Evolutionary conservation across 108 stramenopile genomes (phyloP).

Genomic region (Cyclotella atomus): DNA sequence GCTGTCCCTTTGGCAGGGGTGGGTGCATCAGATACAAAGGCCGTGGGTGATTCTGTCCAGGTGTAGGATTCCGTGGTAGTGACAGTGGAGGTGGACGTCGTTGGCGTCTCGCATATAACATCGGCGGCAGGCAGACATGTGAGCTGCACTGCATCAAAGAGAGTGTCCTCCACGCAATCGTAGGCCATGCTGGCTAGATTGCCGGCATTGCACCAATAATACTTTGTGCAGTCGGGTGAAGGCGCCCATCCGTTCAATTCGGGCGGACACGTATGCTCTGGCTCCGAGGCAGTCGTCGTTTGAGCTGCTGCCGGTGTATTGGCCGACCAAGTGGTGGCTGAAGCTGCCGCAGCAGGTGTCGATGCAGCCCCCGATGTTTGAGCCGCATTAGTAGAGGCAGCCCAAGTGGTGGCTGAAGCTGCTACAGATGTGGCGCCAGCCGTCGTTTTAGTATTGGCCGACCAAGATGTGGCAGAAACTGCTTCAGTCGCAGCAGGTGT

Average conservation of each 20-base stretch:
- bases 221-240: slow-evolving; percentile 13
- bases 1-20: too few species aligned
- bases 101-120: slow-evolving; percentile 2
- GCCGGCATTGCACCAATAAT: slow-evolving; percentile 25
- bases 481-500: too few species aligned
- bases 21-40: too few species aligned
- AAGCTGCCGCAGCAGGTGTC: background rate
- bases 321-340: too few species aligned
- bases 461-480: too few species aligned
- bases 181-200: slow-evolving; percentile 11
- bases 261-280: slow-evolving; percentile 20
- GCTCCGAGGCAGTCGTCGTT: background rate
- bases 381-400: background rate
- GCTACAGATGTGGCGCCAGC: too few species aligned
- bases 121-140: slow-evolving; percentile 4
- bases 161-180: slow-evolving; percentile 4
- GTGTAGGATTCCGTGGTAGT: background rate
- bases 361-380: too few species aligned
- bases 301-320: background rate
- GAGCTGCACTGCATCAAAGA: slow-evolving; percentile 21
- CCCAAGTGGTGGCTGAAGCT: too few species aligned
- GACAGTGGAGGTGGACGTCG: background rate
- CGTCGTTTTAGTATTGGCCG: too few species aligned
- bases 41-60: background rate
- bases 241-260: slow-evolving; percentile 23